A percentile compares a stretch with the other conserved stretches of the same genome.
Evolutionary conservation across 108 stramenopile species (phyloP).

Genomic region (Nannochloropsis gaditana): DNA sequence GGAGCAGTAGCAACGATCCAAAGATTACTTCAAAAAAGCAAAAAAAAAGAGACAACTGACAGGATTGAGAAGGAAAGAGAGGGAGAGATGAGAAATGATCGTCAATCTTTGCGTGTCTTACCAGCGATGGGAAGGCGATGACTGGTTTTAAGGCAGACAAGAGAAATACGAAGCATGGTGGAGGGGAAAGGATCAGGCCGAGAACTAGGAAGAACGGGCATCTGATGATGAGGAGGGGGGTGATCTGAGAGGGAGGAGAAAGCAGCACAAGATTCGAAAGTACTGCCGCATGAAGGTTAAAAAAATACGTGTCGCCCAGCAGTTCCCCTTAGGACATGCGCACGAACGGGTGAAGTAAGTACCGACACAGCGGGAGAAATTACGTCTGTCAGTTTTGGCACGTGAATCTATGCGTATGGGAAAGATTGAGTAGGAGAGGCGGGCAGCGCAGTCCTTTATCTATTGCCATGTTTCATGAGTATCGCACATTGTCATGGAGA

Average conservation of each 20-base stretch:
- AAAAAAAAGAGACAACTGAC: not conserved
- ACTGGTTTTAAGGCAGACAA: not conserved
- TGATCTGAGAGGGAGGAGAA: not conserved
- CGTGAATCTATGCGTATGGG: not conserved
- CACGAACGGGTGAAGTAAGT: not conserved
- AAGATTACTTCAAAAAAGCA: not conserved
- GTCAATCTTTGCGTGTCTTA: conserved; percentile 4
- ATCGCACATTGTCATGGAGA: too few relatives aligned
- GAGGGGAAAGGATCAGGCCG: not conserved
- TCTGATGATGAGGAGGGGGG: not conserved
- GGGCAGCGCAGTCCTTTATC: too few relatives aligned
- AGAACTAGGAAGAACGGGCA: not conserved
- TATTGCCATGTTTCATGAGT: too few relatives aligned
- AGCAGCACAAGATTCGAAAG: not conserved
- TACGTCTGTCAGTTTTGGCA: not conserved
- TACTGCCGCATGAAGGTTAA: too few relatives aligned
- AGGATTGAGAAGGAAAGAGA: not conserved
- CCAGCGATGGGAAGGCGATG: not conserved
- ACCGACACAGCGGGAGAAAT: not conserved
- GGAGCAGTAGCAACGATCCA: not conserved
- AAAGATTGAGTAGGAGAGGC: too few relatives aligned
- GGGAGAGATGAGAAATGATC: too few relatives aligned
- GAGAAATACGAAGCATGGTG: not conserved
- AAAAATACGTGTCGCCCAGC: too few relatives aligned
- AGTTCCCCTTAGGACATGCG: not conserved